These are phyloP conservation scores for Pichia scutulata DNA, from an alignment of 805 yeast genomes.

Conservation along the genomic window DNA sequence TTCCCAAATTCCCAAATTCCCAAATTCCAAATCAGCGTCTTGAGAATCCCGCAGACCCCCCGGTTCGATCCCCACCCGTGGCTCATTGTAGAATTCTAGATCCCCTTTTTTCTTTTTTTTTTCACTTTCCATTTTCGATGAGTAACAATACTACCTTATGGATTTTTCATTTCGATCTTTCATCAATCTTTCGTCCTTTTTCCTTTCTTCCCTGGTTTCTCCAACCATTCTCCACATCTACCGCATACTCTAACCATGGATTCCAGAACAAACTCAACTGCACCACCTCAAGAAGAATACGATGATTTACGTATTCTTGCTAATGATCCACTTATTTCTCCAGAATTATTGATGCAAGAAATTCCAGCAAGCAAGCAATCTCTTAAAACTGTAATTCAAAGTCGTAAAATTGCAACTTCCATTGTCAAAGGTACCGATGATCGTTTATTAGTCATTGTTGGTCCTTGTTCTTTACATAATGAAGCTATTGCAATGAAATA, in stretches of 20 bases:
- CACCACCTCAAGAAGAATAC: constrained; percentile 59
- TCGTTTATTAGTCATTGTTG: constrained; percentile 79
- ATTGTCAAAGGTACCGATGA: constrained; percentile 74
- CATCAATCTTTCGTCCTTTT: not conserved
- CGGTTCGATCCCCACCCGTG: no score
- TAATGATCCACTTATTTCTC: constrained; percentile 91
- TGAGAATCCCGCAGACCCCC: no score
- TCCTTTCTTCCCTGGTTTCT: not conserved
- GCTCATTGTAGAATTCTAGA: no score
- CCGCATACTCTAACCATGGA: constrained; percentile 2
- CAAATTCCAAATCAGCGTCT: no score
- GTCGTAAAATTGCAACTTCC: constrained; percentile 70
- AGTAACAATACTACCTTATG: no score
- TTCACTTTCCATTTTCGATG: not conserved
- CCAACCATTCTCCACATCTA: no score
- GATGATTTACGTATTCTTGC: constrained; percentile 75
- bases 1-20: no score
- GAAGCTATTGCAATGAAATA: constrained; percentile 84
- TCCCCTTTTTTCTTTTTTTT: not conserved
- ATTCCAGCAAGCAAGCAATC: constrained; percentile 55
- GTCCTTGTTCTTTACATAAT: constrained; percentile 97
- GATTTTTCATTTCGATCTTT: not conserved
- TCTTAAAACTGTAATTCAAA: constrained; percentile 58
- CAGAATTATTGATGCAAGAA: constrained; percentile 83
- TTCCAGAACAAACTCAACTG: constrained; percentile 16